Evolutionary conservation across 805 yeast species (phyloP).

Genomic region (Clavispora santaluciae): DNA sequence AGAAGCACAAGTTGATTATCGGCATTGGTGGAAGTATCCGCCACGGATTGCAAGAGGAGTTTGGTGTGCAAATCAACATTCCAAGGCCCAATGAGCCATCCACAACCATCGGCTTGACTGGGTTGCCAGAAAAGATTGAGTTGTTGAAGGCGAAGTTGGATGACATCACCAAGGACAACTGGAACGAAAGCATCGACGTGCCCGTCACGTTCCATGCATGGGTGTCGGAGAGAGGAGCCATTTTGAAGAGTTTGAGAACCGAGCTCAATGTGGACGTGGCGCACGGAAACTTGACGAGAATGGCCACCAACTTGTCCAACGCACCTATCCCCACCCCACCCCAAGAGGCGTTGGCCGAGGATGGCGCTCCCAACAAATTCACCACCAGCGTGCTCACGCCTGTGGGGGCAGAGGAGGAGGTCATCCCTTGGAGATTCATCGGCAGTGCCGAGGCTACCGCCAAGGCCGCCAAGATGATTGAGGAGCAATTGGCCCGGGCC

Average conservation of each 20-base stretch:
- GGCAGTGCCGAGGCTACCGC: slow-evolving; percentile 48
- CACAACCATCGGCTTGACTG: slow-evolving; percentile 52
- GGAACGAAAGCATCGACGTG: slow-evolving; percentile 49
- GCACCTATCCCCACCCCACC: slow-evolving; percentile 43
- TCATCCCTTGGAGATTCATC: slow-evolving; percentile 64
- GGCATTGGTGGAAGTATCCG: slow-evolving; percentile 80
- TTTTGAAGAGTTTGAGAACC: slow-evolving; percentile 48
- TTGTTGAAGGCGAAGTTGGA: slow-evolving; percentile 58
- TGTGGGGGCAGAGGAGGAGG: slow-evolving; percentile 20
- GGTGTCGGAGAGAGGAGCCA: slow-evolving; percentile 64
- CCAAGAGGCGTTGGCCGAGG: slow-evolving; percentile 40
- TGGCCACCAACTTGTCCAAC: slow-evolving; percentile 48
- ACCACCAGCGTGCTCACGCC: slow-evolving; percentile 28
- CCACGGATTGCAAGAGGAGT: slow-evolving; percentile 66
- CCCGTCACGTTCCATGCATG: slow-evolving; percentile 56
- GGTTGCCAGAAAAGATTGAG: slow-evolving; percentile 62
- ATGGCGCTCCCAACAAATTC: slow-evolving; percentile 37
- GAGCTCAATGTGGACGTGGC: slow-evolving; percentile 55
- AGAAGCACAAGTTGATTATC: slow-evolving; percentile 68
- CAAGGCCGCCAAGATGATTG: slow-evolving; percentile 49
- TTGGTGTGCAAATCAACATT: slow-evolving; percentile 55
- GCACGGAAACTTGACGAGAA: slow-evolving; percentile 48
- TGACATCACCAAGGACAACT: slow-evolving; percentile 57
- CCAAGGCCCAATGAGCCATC: slow-evolving; percentile 56
- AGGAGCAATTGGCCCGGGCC: slow-evolving; percentile 45